phyloP scores from a whole-genome alignment of 2,329 filamentous ascomycete genomes.

The Pseudogymnoascus sp. region DNA sequence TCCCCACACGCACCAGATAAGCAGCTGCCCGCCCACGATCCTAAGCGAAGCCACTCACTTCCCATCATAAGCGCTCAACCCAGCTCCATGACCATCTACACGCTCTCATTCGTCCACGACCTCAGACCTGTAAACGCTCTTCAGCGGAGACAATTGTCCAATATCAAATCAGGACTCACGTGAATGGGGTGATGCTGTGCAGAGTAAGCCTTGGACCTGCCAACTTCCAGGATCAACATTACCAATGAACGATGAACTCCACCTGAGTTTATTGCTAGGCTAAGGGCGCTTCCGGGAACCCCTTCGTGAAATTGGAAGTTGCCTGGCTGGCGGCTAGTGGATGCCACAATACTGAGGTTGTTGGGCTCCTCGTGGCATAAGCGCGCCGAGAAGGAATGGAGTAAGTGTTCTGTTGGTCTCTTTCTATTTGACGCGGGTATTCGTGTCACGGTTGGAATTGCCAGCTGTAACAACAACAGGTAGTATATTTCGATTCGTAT shows the following conservation, averaged over 20 bases:
- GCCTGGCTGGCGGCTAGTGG: background rate
- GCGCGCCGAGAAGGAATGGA: background rate
- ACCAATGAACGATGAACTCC: background rate
- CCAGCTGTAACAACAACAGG: background rate
- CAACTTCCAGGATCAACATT: background rate
- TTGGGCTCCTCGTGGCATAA: background rate
- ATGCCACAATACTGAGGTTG: background rate
- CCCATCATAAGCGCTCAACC: conserved; percentile 6
- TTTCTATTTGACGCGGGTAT: background rate
- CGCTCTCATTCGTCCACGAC: background rate
- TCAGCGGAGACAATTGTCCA: background rate
- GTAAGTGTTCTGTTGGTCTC: background rate
- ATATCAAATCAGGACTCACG: background rate
- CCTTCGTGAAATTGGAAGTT: conserved; percentile 2
- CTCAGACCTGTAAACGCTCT: background rate
- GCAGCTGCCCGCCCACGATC: background rate
- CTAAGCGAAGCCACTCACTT: background rate
- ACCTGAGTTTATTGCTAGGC: background rate
- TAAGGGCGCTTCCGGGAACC: background rate
- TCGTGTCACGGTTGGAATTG: background rate
- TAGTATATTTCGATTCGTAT: background rate
- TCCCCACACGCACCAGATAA: background rate
- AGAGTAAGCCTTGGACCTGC: background rate
- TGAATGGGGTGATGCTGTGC: background rate
- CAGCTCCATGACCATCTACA: background rate